Conservation (phyloP, 495 filamentous ascomycete genomes). For the Penicillium verhagenii region DNA sequence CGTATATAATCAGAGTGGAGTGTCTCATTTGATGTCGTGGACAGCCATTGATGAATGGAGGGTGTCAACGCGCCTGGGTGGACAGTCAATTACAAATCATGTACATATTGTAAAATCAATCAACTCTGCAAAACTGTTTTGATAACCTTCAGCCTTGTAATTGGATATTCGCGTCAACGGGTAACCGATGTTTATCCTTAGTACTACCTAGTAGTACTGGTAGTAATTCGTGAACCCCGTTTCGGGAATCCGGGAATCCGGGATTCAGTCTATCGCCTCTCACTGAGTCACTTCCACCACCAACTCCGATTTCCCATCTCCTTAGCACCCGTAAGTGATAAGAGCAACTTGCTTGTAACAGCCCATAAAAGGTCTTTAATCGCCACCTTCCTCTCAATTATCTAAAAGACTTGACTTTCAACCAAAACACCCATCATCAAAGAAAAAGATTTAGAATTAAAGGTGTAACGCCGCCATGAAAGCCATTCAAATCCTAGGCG, state of each 20-base stretch:
- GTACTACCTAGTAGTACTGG: too few species aligned
- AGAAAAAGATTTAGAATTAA: too few species aligned
- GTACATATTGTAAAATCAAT: background rate
- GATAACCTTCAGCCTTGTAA: background rate
- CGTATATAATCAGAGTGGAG: too few species aligned
- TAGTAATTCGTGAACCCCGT: background rate
- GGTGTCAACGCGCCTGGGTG: background rate
- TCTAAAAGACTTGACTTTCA: background rate
- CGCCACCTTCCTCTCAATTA: background rate
- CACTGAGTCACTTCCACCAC: too few species aligned
- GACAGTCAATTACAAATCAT: background rate
- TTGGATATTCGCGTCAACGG: background rate
- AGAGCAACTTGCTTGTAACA: background rate
- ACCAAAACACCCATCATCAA: background rate
- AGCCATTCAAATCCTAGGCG: slow-evolving; percentile 11
- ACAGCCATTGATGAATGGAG: background rate
- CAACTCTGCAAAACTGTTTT: background rate
- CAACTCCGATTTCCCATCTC: background rate
- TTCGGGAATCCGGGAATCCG: background rate
- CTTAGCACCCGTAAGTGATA: background rate
- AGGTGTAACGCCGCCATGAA: slow-evolving; percentile 9
- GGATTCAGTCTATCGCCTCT: too few species aligned
- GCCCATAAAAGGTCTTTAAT: background rate
- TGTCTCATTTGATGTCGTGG: background rate
- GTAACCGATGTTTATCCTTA: too few species aligned